Percentiles rank a stretch among this genome's conserved stretches.
These are phyloP conservation scores for Borovskyia barvae DNA, from an alignment of 208 protist species.

Conservation along the genomic window DNA sequence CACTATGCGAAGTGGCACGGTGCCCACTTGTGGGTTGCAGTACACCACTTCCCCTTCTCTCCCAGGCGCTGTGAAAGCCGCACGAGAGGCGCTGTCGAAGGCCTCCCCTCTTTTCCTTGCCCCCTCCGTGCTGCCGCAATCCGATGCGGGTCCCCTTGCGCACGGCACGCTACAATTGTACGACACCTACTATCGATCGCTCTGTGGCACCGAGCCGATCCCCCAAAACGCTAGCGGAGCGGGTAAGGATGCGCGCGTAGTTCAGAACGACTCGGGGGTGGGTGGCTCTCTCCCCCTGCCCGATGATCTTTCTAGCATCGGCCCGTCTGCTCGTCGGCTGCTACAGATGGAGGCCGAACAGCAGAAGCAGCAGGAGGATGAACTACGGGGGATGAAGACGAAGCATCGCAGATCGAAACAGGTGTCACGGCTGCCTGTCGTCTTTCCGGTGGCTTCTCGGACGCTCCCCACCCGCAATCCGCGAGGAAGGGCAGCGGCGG, in stretches of 20 bases:
- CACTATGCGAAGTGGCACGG: slow-evolving; percentile 20
- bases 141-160: neutral
- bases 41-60: slow-evolving; percentile 60
- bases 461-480: slow-evolving; percentile 6
- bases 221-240: neutral
- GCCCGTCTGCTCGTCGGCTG: slow-evolving; percentile 44
- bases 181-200: slow-evolving; percentile 15
- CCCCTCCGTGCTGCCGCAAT: neutral
- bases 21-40: slow-evolving; percentile 44
- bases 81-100: slow-evolving; percentile 14
- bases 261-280: neutral
- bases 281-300: slow-evolving; percentile 11
- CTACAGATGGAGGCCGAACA: slow-evolving; percentile 21
- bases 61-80: slow-evolving; percentile 26
- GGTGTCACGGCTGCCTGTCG: neutral
- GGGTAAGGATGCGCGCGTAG: too few species aligned
- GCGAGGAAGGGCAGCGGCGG: too few species aligned
- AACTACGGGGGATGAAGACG: too few species aligned
- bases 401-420: neutral
- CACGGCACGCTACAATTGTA: slow-evolving; percentile 25
- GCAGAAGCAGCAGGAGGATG: neutral
- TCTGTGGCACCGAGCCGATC: slow-evolving; percentile 6
- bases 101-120: too few species aligned
- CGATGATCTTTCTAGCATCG: slow-evolving; percentile 39
- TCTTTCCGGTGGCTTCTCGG: slow-evolving; percentile 4